Base-by-base conservation (phyloP, 2,329 filamentous ascomycete genomes). In the Lachnellula willkommii region DNA sequence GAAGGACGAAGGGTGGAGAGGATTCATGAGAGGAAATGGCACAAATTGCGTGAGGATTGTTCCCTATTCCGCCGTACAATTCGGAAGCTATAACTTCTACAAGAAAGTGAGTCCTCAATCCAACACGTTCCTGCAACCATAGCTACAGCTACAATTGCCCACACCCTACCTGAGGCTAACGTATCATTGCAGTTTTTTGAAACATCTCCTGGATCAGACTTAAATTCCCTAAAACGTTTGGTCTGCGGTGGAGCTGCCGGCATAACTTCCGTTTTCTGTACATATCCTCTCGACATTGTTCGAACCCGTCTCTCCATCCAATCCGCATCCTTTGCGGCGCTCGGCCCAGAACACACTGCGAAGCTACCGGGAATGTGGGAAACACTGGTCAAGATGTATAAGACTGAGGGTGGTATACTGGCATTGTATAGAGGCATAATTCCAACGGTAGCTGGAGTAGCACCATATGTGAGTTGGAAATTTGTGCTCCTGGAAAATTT, bases 1-100 rank as follows among this genome's bases (percentile, higher is more conserved):
- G 86, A 85, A 79, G 65, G 94, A 99, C 71, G 94, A 99, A 74
- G 94, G 94, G 53, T 97, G 92, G 90, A 85, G 85, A 71, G 94
- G 94, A 0, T 95, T 97, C 73, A 95, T 99, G 92, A 85, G 91
- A 63, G 94, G 94, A 52, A 99, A 99, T 71, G 94, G 94, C 61
- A 96, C 92, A 59, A 99, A 99, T 73, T 99, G 94, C 78, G 90
- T 99, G 67, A 89, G 94, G 60, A 99, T 99, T 64, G 90, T 99
- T 52, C 94, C 94, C 4, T 99, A 99, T 73, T 97, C 93, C 50
- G 94, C 94, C 11, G 94, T 97, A 42, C 94, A 99, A 70, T 99
- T 99, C 73, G 93, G 93, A 65, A 95, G 91, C 70, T 99, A 97
- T 77, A 97, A 95, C 71, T 84, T 97, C 64, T 99, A 99, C 75